Evolutionary conservation across 768 basidiomycete species (phyloP), one percentile per base, ranked within the genome.

Genomic region (Sutorius australiensis): DNA sequence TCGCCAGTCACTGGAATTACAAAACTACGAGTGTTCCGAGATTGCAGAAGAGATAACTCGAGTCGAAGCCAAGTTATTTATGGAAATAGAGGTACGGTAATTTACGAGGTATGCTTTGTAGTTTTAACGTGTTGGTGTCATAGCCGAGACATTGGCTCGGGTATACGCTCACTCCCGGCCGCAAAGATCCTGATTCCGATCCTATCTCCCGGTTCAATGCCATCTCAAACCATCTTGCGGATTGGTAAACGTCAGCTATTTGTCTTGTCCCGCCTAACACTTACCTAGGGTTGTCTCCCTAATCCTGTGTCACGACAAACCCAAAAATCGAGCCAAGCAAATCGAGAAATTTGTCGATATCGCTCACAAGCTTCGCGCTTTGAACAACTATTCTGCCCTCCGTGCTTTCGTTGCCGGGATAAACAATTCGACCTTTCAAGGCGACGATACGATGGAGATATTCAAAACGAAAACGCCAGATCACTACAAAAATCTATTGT

Each of bases 371-470:
- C 77, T 99, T 38, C 86, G 95, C 31, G 77, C 79, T 12, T 67
- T 90, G 42, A 93, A 95, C 70, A 98, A 99, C 67, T 98, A 97
- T 67, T 92, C 93, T 32, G 90, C 89, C 1, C 72, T 97, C 49
- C 92, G 92, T 41, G 92, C 94, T 10, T 84, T 98, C 60, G 85
- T 98, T n/a, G 90, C 92, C 28, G 95, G 94, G 5, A 89, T 98
- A 71, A 89, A 90, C 62, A 84, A 82, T 56, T 83, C 92, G 5
- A 86, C 87, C 0, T 84, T 87, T 57, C 78, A 85, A 44, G 89
- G 88, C 7, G 85, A 87, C 59, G 81, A 82, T 60, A 87, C 91
- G 0, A 82, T 90, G 75, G 84, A 88, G 50, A 69, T 80, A 30
- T 86, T 95, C 65, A 85, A 82, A 66, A 58, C 72, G 21, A 86